Base-by-base conservation (phyloP, 2,329 filamentous ascomycete genomes). In the Scytalidium sp. region DNA sequence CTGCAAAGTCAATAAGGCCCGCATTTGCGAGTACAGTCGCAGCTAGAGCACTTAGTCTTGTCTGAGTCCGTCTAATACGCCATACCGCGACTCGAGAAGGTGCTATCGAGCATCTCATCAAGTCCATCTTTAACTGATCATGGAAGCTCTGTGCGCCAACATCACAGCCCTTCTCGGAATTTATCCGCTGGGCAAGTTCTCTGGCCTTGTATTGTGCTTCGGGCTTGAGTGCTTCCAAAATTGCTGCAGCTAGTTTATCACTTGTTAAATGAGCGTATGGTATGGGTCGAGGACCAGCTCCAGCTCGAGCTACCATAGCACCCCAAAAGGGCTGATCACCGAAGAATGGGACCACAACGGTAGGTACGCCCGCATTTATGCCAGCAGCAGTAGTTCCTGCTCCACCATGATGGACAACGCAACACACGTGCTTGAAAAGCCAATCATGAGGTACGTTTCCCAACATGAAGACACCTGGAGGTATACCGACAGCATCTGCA, bases 361-460 rank as follows among this genome's bases (percentile, higher is more conserved):
- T 96, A 2, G 90, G 90, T 47, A 84, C 84, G 20, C 90, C 90
- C 1, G 84, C 81, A 17, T 86, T 81, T 53, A 96, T 88, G n/a
- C 90, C 90, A 1, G 90, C 88, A 1, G 90, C 90, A 1, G 90
- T 95, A 2, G 90, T 96, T 17, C 90, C 90, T 8, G 90, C 90
- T 50, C 91, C 90, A 19, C 90, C 91, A 55, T 96, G 90, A 62
- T 96, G 91, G 4, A 94, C 87, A 1, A 96, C 90, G 41, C 83
- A 85, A 1, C 88, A 87, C 1, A 95, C 90, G 32, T 79, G 84
- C 55, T 89, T 77, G 67, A 96, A 96, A 0, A 96, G 71, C 90
- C 90, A 96, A 68, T 96, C 91, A 55, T 96, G 91, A 1, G 90
- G 90, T 41, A 85, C 84, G 60, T 93, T 94, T 10, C 88, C 90